Base-by-base conservation (phyloP, 208 protist species). In the Angomonas ambiguus region DNA sequence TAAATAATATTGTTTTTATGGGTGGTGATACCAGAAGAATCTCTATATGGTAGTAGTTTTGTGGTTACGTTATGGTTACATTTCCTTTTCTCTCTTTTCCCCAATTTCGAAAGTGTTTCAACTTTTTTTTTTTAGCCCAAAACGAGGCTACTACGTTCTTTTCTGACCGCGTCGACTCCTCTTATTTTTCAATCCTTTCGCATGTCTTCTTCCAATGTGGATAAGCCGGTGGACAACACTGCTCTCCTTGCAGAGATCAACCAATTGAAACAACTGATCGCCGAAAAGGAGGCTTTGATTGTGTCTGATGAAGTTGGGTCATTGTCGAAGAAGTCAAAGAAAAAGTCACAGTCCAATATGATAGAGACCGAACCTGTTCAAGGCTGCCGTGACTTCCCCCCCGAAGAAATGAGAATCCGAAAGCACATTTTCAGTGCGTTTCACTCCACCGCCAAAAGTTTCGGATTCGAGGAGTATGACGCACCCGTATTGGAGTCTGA, bases 391-490 rank as follows among this genome's bases (percentile, higher is more conserved):
- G 97, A 98, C 85, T 98, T 98, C 66, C 90, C 91, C 20, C 97
- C 97, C 1, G 93, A 97, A 67, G 91, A 97, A 62, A 98, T 98
- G 95, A 87, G 93, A 18, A 25, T 84, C 41, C 85, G 94, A 42
- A 88, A 81, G 53, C 89, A 94, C 83, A 79, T 98, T 32, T 98
- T 98, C 72, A 74, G 71, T 55, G 77, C 84, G 31, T 98, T 98
- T 72, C 80, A 84, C 62, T 74, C 83, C 22, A 86, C 87, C 6
- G 91, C 93, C 18, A 70, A 70, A 24, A 41, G 45, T 28, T 97
- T 96, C 75, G 94, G 92, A 27, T 98, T 98, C 67, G 93, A 97
- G 77, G 93, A 98, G 83, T 98, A 98, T 76, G 97, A 98, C 72
- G 95, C 97, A 31, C 95, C 97, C 8, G 92, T 98, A 24, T 83